Evolutionary conservation across 306 rosid species (phyloP).

Genomic region (Cicer cuneatum): DNA sequence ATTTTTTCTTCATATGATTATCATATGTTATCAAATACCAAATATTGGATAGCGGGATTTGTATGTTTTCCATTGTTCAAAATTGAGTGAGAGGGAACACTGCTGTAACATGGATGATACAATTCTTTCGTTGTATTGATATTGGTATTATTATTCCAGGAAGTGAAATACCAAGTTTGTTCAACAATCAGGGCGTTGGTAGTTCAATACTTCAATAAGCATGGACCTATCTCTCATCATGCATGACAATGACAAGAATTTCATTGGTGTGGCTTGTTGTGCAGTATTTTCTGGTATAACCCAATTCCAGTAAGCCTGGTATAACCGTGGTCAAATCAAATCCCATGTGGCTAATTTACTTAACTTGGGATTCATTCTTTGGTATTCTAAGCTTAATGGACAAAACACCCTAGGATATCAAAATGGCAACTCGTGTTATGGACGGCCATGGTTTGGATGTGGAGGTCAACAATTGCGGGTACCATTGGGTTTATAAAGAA

Average conservation of each 20-base stretch:
- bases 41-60: background rate
- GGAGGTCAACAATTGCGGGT: background rate
- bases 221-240: background rate
- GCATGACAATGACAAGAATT: background rate
- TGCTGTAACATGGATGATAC: background rate
- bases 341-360: background rate
- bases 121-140: background rate
- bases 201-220: background rate
- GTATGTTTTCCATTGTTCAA: conserved; percentile 1
- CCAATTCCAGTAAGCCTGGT: too few species aligned
- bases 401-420: background rate
- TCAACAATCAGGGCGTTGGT: background rate
- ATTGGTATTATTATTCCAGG: conserved; percentile 10
- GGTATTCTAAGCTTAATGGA: background rate
- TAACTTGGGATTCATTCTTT: background rate
- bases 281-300: background rate
- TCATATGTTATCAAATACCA: background rate
- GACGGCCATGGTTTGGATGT: background rate
- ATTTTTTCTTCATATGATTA: too few species aligned
- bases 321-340: background rate
- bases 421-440: background rate
- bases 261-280: conserved; percentile 9
- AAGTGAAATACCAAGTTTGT: conserved; percentile 33
- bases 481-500: too few species aligned
- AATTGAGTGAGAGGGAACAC: background rate